Conservation (phyloP, 768 basidiomycete genomes). For the Podaxis mareebaensis region DNA sequence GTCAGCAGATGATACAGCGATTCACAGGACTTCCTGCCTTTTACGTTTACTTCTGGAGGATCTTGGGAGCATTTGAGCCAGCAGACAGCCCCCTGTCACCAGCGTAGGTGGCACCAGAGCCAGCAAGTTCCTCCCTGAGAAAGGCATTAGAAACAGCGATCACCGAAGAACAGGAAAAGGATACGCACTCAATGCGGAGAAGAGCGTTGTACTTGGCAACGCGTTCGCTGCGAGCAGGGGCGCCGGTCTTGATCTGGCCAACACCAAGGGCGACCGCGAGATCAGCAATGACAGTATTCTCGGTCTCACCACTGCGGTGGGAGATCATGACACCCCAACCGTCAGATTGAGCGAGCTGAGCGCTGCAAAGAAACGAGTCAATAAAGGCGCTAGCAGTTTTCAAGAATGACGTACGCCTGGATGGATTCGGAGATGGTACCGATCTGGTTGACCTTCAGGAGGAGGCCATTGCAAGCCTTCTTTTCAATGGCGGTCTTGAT, state of each 20-base stretch:
- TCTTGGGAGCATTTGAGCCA: conserved; percentile 70
- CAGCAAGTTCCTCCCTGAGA: conserved; percentile 54
- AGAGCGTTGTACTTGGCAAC: conserved; percentile 93
- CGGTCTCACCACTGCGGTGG: conserved; percentile 98
- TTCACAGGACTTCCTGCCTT: conserved; percentile 8
- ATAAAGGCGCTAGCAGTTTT: conserved; percentile 1
- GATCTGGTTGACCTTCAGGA: conserved; percentile 99
- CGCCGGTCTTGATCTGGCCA: conserved; percentile 99
- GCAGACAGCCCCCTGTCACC: conserved; percentile 79
- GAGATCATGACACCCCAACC: conserved; percentile 99
- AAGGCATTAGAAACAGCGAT: conserved; percentile 12
- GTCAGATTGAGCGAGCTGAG: conserved; percentile 92
- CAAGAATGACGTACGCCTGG: conserved; percentile 74
- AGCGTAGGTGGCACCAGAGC: conserved; percentile 66
- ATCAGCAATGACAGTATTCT: conserved; percentile 96
- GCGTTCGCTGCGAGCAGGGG: conserved; percentile 94
- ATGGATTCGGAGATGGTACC: conserved; percentile 99
- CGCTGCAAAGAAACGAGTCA: conserved; percentile 44
- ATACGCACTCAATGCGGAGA: conserved; percentile 83
- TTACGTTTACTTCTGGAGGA: conserved; percentile 60
- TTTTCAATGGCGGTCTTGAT: conserved; percentile 99
- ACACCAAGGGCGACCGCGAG: conserved; percentile 89
- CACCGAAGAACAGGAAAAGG: background rate
- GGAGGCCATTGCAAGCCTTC: conserved; percentile 98
- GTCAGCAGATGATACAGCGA: background rate